A percentile compares a stretch with the other conserved stretches of the same genome.
Conservation (phyloP, 78 protist species). For the Guillardia theta region DNA sequence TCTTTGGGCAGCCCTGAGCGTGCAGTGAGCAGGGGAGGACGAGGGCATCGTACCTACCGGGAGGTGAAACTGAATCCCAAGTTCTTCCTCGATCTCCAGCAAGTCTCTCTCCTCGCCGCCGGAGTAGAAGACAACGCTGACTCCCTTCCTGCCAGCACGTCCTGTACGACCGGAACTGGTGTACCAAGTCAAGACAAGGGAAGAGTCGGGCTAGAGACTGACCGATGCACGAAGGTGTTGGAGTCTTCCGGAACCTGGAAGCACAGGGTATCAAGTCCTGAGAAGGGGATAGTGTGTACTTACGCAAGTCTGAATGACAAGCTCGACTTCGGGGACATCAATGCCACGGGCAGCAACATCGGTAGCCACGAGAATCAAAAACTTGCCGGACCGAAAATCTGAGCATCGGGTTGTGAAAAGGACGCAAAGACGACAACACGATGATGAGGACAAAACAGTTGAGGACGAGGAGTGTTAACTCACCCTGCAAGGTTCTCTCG, state of each 20-base stretch:
- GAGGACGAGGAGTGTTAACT: neutral
- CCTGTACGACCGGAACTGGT: conserved; percentile 68
- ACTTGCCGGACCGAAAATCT: conserved; percentile 53
- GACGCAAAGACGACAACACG: neutral
- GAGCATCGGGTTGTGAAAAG: neutral
- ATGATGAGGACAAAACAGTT: neutral
- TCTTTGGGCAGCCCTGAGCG: too few species aligned
- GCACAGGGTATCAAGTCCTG: neutral
- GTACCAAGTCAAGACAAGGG: too few species aligned
- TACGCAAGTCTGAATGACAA: conserved; percentile 46
- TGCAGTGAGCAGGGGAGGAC: too few species aligned
- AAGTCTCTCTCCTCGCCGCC: too few species aligned
- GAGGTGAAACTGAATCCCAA: too few species aligned
- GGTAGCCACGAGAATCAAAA: conserved; percentile 45
- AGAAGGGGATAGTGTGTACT: neutral
- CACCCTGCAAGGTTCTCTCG: neutral
- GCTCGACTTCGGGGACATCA: conserved; percentile 61
- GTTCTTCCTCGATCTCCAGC: too few species aligned
- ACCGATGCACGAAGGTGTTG: conserved; percentile 63
- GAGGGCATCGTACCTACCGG: too few species aligned
- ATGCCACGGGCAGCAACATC: conserved; percentile 77
- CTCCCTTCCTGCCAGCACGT: conserved; percentile 55
- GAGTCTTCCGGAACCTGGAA: conserved; percentile 44
- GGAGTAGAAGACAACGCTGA: neutral
- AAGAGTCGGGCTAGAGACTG: too few species aligned